Evolutionary conservation across 73 alveolate genomes (phyloP), one percentile per base, ranked within the genome.

Genomic region (Paramecium biaurelia): DNA sequence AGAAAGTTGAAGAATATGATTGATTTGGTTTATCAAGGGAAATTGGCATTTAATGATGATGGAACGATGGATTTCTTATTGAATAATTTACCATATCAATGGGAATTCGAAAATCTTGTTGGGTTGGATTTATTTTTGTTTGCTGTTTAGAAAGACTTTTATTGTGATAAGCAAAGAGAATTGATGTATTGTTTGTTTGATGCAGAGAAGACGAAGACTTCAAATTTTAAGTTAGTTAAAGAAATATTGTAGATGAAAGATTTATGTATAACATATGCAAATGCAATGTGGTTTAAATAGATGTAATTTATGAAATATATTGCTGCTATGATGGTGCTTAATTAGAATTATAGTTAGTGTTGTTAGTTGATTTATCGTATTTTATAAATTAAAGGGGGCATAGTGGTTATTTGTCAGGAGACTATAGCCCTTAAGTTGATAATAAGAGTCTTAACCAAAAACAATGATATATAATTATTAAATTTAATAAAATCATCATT

Each of bases 241-340:
- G 90, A 79, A 4, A 79, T 79, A 20, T 47, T 79, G 23, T 21
- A 45, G 23, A 79, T 79, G 90, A 79, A 47, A 21, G 90, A 45
- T 24, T 30, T 24, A 45, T 43, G 35, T 37, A 43, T 79, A 4
- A 79, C 76, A 20, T 79, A 79, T 79, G 72, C 76, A 43, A 79
- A 79, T 79, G 90, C 90, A 14, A 42, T 41, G 56, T 79, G 90
- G 90, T 79, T 79, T 79, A 79, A 79, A 12, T 38, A 79, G 56
- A 79, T 79, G 90, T 23, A 79, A 43, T 79, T 79, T 79, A 41
- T 79, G 70, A 79, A 79, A 26, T 79, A 79, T 43, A 79, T 79
- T 79, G 90, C 76, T 23, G 90, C 90, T 23, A 42, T 79, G 72
- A 79, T 79, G 90, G 90, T 79, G 9, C 32, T 43, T 6, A 12